Percentiles rank a stretch among this genome's conserved stretches.
Conservation (phyloP, 495 filamentous ascomycete genomes). For the Penicillium crystallinum region DNA sequence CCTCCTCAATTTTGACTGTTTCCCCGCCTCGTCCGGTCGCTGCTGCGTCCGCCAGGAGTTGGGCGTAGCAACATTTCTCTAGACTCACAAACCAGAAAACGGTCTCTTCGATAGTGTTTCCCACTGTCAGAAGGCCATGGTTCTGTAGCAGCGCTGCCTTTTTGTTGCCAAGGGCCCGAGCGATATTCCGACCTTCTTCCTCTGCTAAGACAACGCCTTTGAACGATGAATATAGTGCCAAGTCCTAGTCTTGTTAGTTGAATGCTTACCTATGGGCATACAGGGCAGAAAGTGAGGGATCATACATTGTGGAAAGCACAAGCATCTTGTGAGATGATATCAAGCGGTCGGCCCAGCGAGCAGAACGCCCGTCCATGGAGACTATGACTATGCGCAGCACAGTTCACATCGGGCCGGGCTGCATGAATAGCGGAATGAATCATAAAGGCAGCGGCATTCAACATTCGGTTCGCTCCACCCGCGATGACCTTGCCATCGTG, state of each 20-base stretch:
- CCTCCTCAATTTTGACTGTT: slow-evolving; percentile 62
- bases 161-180: slow-evolving; percentile 54
- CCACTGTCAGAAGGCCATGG: slow-evolving; percentile 59
- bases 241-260: slow-evolving; percentile 44
- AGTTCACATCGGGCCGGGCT: slow-evolving; percentile 66
- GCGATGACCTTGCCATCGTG: slow-evolving; percentile 61
- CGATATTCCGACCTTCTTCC: slow-evolving; percentile 66
- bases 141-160: slow-evolving; percentile 71
- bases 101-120: slow-evolving; percentile 51
- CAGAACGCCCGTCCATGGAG: slow-evolving; percentile 68
- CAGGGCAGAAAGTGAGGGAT: background rate
- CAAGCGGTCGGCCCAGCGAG: slow-evolving; percentile 58
- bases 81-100: slow-evolving; percentile 74
- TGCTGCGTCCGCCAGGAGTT: slow-evolving; percentile 71
- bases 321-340: slow-evolving; percentile 68
- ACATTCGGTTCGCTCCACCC: slow-evolving; percentile 53
- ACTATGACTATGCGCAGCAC: slow-evolving; percentile 68
- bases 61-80: slow-evolving; percentile 71
- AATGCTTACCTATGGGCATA: background rate
- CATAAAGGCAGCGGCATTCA: slow-evolving; percentile 67
- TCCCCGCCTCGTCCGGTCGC: slow-evolving; percentile 57
- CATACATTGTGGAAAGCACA: slow-evolving; percentile 59
- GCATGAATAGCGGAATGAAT: slow-evolving; percentile 64
- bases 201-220: slow-evolving; percentile 68
- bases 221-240: slow-evolving; percentile 60